Conservation (phyloP, 2,329 filamentous ascomycete species). For the Diaporthe aspalathi region DNA sequence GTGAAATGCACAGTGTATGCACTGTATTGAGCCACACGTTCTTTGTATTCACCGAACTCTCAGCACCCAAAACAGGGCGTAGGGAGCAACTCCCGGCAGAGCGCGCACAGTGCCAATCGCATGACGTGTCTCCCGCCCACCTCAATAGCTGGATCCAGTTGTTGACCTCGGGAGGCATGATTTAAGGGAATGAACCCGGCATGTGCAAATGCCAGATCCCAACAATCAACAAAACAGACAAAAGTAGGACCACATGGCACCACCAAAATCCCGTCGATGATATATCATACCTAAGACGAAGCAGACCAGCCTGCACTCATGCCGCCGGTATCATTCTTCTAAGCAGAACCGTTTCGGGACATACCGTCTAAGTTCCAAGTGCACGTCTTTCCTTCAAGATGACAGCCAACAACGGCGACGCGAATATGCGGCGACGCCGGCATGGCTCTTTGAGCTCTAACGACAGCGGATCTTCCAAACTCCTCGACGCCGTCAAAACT, state of each 20-base stretch:
- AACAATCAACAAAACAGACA: conserved; percentile 34
- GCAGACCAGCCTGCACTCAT: not conserved
- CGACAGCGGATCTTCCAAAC: conserved; percentile 40
- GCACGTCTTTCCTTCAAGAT: not conserved
- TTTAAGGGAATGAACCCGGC: conserved; percentile 4
- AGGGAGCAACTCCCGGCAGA: not conserved
- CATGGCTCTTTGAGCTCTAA: conserved; percentile 1
- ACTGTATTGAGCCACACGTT: not conserved
- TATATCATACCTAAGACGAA: not conserved
- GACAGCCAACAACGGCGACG: conserved; percentile 3
- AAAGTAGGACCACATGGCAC: conserved; percentile 11
- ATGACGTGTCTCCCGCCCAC: not conserved
- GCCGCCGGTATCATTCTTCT: no score
- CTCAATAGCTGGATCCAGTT: conserved; percentile 5
- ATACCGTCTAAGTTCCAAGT: not conserved
- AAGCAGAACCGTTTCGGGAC: not conserved
- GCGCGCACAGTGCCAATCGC: conserved; percentile 23
- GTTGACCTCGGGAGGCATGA: conserved; percentile 37
- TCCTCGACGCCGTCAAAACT: conserved; percentile 45
- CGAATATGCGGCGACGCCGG: conserved; percentile 31
- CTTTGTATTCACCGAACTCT: accelerated
- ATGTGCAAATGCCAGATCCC: conserved; percentile 35
- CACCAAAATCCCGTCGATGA: not conserved
- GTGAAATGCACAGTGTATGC: not conserved
- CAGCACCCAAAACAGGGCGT: not conserved